Conservation (phyloP, 2,329 filamentous ascomycete genomes). For the Byssochlamys sp. region DNA sequence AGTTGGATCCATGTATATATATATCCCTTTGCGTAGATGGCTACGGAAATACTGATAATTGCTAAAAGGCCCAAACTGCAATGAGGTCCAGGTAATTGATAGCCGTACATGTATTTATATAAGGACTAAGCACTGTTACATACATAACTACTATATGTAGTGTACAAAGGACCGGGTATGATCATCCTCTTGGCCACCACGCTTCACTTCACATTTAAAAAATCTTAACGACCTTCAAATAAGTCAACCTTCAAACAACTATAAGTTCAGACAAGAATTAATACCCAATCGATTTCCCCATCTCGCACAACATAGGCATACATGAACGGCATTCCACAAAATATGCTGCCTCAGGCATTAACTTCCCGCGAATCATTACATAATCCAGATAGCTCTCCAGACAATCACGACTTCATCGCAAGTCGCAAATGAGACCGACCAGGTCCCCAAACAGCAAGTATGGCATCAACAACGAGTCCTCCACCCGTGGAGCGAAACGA, state of each 20-base stretch:
- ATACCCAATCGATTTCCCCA: too few species aligned
- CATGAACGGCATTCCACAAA: too few species aligned
- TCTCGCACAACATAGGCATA: too few species aligned
- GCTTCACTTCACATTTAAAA: too few species aligned
- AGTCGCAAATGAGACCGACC: neutral
- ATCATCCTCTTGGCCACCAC: too few species aligned
- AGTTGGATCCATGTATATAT: slow-evolving; percentile 19
- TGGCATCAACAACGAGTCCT: slow-evolving; percentile 25
- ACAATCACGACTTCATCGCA: slow-evolving; percentile 1
- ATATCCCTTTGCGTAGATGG: slow-evolving; percentile 23
- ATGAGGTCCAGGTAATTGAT: slow-evolving; percentile 17
- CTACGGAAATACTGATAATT: slow-evolving; percentile 28
- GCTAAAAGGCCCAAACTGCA: slow-evolving; percentile 23
- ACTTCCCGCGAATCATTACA: slow-evolving; percentile 1
- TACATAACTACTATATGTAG: too few species aligned
- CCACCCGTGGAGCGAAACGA: slow-evolving; percentile 40
- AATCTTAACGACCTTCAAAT: too few species aligned
- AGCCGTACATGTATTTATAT: slow-evolving; percentile 17
- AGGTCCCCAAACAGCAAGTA: slow-evolving; percentile 6
- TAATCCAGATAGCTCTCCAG: slow-evolving; percentile 5
- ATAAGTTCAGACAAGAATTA: too few species aligned
- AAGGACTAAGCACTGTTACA: too few species aligned
- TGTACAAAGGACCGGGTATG: too few species aligned
- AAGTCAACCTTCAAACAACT: too few species aligned
- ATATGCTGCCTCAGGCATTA: neutral